phyloP scores from a whole-genome alignment of 1,139 yeast genomes.

The Sugiyamaella paludigena region DNA sequence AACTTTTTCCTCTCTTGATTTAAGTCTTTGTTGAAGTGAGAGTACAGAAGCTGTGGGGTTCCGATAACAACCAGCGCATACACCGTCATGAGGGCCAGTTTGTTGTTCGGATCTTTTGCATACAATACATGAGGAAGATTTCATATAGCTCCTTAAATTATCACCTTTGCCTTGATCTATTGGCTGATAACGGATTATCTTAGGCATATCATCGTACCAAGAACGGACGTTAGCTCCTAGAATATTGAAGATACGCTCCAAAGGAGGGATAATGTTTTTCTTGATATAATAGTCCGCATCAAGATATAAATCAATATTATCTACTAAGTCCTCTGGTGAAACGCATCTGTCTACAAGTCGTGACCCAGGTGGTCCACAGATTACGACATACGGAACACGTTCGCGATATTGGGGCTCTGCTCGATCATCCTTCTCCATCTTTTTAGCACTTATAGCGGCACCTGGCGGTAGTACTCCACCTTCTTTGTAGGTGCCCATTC shows the following conservation, averaged over 20 bases:
- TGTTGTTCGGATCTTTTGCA: constrained; percentile 21
- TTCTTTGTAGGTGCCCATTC: constrained; percentile 76
- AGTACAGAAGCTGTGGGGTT: constrained; percentile 20
- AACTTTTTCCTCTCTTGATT: constrained; percentile 24
- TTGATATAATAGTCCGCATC: constrained; percentile 85
- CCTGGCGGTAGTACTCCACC: constrained; percentile 83
- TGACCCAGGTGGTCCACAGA: constrained; percentile 61
- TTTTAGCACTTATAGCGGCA: constrained; percentile 69
- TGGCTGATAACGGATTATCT: constrained; percentile 24
- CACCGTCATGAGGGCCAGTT: constrained; percentile 3
- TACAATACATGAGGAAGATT: constrained; percentile 28
- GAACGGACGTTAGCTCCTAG: constrained; percentile 74
- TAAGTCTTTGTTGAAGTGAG: constrained; percentile 23
- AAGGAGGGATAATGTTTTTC: constrained; percentile 82
- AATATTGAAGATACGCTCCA: constrained; percentile 77
- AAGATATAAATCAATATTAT: constrained; percentile 40
- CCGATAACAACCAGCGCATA: constrained; percentile 26
- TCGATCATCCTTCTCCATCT: constrained; percentile 62
- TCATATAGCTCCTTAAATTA: constrained; percentile 27
- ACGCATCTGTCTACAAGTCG: constrained; percentile 77
- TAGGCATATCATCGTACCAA: constrained; percentile 81
- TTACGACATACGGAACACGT: constrained; percentile 81
- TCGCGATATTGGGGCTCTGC: constrained; percentile 86
- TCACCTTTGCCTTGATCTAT: constrained; percentile 6
- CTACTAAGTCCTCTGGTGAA: constrained; percentile 69